Evolutionary conservation across 768 basidiomycete species (phyloP).

Genomic region (Tulasnella sp.): DNA sequence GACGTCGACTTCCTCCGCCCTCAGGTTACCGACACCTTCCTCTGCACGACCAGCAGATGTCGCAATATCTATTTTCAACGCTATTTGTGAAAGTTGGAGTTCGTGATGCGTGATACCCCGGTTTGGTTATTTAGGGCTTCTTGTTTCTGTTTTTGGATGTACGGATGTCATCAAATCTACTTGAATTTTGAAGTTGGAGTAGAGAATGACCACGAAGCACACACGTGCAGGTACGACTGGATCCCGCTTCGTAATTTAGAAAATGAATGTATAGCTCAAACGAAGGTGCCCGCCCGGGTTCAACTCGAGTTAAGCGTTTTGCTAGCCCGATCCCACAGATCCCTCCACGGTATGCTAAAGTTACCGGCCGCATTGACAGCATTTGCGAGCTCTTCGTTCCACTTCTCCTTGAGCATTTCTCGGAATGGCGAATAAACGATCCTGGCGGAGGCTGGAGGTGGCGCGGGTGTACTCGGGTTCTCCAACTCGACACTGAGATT

Average conservation of each 20-base stretch:
- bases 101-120: slow-evolving; percentile 20
- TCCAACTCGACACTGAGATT: background rate
- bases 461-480: background rate
- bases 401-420: slow-evolving; percentile 7
- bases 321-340: background rate
- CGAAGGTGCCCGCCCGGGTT: background rate
- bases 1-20: slow-evolving; percentile 18
- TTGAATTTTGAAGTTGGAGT: background rate
- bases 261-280: background rate
- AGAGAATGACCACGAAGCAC: background rate
- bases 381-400: slow-evolving; percentile 4
- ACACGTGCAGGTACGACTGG: background rate
- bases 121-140: background rate
- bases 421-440: slow-evolving; percentile 3
- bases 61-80: slow-evolving; percentile 88
- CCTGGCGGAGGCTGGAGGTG: background rate
- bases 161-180: background rate
- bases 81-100: slow-evolving; percentile 66
- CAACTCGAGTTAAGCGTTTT: background rate
- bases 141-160: background rate
- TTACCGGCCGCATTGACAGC: background rate
- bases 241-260: background rate
- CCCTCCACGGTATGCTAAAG: background rate
- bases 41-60: slow-evolving; percentile 74
- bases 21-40: slow-evolving; percentile 85